Conservation (phyloP, 2,329 filamentous ascomycete species). For the Aspergillus glaucus region DNA sequence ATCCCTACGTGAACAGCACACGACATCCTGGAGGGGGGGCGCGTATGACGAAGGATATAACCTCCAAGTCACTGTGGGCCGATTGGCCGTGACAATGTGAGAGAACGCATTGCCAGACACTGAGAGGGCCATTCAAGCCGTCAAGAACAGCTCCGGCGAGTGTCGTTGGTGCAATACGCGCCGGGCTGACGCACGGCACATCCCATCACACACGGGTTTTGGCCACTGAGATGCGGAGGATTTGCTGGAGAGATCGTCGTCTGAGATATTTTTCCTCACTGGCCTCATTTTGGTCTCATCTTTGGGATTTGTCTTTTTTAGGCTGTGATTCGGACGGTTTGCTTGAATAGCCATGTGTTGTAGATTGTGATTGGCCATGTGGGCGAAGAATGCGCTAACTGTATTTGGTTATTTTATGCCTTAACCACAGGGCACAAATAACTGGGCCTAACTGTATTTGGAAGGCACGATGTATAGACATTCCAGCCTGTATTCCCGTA, state of each 20-base stretch:
- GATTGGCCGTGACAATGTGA: conserved; percentile 24
- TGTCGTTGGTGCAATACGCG: conserved; percentile 4
- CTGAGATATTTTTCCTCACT: too few species aligned
- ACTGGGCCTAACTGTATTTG: not conserved
- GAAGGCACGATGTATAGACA: not conserved
- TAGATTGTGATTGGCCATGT: too few species aligned
- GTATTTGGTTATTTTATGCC: too few species aligned
- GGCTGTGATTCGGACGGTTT: too few species aligned
- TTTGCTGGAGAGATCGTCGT: too few species aligned
- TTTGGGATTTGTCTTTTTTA: too few species aligned
- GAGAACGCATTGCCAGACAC: conserved; percentile 1
- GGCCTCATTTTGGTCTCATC: too few species aligned
- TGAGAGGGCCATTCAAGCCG: conserved; percentile 1
- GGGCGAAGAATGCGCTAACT: too few species aligned
- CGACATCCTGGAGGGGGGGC: conserved; percentile 15
- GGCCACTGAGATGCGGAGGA: not conserved
- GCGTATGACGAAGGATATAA: conserved; percentile 12
- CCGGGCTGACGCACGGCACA: conserved; percentile 3
- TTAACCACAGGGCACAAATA: too few species aligned
- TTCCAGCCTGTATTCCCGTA: not conserved
- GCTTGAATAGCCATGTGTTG: too few species aligned
- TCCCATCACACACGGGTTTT: not conserved
- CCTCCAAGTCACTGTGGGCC: conserved; percentile 11
- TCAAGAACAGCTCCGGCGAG: not conserved
- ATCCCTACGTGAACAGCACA: conserved; percentile 18